Evolutionary conservation across 176 grass and related monocot genomes (phyloP).

Genomic region (Triticum timopheevii): DNA sequence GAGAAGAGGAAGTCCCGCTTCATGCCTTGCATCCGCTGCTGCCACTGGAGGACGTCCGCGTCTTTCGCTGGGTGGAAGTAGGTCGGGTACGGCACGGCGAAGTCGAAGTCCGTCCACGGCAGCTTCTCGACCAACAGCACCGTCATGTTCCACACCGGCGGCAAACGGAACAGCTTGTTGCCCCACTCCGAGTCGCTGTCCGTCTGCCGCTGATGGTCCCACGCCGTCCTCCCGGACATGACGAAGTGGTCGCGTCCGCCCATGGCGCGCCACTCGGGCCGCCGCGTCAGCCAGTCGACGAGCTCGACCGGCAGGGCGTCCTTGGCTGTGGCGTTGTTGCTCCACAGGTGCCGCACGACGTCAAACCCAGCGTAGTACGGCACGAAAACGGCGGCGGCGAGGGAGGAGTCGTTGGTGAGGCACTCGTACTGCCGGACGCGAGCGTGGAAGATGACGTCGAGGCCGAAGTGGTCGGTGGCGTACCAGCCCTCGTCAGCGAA

Average conservation of each 20-base stretch:
- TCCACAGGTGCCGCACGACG: constrained; percentile 62
- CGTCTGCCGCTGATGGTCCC: constrained; percentile 51
- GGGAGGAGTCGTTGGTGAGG: constrained; percentile 63
- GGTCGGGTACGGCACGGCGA: constrained; percentile 70
- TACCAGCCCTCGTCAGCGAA: constrained; percentile 70
- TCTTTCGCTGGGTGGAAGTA: constrained; percentile 74
- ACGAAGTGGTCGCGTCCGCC: constrained; percentile 21
- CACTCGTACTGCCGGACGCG: constrained; percentile 65
- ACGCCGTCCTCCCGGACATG: constrained; percentile 52
- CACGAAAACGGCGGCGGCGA: constrained; percentile 61
- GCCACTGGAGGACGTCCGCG: constrained; percentile 53
- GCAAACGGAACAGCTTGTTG: constrained; percentile 66
- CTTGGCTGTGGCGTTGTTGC: constrained; percentile 46
- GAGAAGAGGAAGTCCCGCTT: constrained; percentile 55
- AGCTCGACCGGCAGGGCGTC: constrained; percentile 46
- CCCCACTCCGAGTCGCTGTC: constrained; percentile 68
- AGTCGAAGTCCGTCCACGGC: constrained; percentile 49
- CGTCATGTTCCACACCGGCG: constrained; percentile 73
- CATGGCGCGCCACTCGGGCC: too few relatives aligned
- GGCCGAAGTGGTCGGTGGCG: constrained; percentile 77
- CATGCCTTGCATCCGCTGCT: constrained; percentile 48
- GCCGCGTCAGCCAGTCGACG: neutral
- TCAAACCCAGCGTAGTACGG: constrained; percentile 81
- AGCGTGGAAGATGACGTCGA: constrained; percentile 68
- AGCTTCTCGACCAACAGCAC: constrained; percentile 72